Evolutionary conservation across 352 stramenopile genomes (phyloP), one percentile per base, ranked within the genome.

Genomic region (Phytophthora boehmeriae): DNA sequence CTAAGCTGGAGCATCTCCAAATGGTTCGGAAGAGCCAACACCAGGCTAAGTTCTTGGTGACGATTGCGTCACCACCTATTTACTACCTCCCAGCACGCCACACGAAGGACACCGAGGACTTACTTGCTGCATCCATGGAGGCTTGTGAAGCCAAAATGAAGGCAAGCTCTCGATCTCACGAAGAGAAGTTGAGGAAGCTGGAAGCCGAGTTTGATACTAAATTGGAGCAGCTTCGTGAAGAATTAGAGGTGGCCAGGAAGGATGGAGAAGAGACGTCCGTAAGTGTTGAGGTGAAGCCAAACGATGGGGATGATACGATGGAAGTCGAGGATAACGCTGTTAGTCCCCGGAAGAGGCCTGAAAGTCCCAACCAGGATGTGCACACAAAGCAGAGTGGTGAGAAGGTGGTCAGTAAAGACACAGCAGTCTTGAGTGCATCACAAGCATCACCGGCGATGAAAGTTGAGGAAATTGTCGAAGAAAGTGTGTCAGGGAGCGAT

Each of bases 31-130:
- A 82, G 56, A 78, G 73, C 20, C 60, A 66, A 43, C 67, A 66
- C 14, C 58, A 86, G 41, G 71, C 83, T 10, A 78, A 75, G n/a
- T 93, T 90, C 59, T 28, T 94, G 41, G 66, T 84, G 41, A 94
- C 83, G 5, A 79, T 89, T 17, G 54, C 86, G 27, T 87, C 80
- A 9, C 84, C 84, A 0, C 79, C 83, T 10, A 78, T 94, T 28
- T 88, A 83, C 48, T 94, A 92, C 50, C 68, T 90, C 16, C 86
- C 86, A 17, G 66, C 73, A 32, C 87, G 79, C 30, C 82, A 90
- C 63, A 94, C 83, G 16, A 89, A 92, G 42, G 85, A 94, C 48
- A 92, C 79, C 1, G 74, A 90, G 17, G 85, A 90, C 42, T 58
- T 94, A 2, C 66, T 94, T 14, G 79, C 76, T 30, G 83, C 83